phyloP scores from a whole-genome alignment of 495 filamentous ascomycete genomes.

The Chaetomium fimeti region DNA sequence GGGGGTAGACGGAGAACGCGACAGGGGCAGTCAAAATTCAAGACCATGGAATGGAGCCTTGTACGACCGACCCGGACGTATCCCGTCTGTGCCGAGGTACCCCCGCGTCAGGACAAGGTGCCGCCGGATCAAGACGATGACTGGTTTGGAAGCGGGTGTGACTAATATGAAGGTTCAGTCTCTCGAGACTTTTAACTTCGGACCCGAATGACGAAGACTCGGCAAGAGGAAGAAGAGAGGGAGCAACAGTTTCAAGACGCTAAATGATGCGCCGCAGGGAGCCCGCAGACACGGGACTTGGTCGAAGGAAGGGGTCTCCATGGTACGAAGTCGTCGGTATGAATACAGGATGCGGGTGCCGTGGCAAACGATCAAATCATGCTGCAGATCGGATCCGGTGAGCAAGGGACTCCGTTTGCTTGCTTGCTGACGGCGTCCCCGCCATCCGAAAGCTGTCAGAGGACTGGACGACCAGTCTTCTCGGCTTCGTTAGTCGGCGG shows the following conservation, averaged over 20 bases:
- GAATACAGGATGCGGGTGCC: too few species aligned
- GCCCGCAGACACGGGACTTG: background rate
- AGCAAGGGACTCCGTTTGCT: background rate
- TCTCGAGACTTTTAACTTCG: background rate
- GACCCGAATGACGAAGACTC: background rate
- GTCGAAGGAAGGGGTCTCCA: too few species aligned
- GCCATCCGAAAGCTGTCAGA: background rate
- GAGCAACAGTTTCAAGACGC: background rate
- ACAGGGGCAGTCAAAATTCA: background rate
- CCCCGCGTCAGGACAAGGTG: background rate
- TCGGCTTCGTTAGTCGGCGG: background rate
- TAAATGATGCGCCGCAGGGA: background rate
- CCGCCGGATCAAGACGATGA: background rate
- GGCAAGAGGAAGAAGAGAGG: background rate
- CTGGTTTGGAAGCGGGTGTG: background rate
- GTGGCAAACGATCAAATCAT: background rate
- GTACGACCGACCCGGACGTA: background rate
- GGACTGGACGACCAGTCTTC: too few species aligned
- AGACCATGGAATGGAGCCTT: background rate
- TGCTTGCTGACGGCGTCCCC: background rate
- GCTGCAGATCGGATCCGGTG: background rate
- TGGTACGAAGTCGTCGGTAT: too few species aligned
- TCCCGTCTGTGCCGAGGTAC: slow-evolving; percentile 10
- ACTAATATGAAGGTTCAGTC: background rate
- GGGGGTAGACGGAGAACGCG: background rate